Evolutionary conservation across 1,284 basidiomycete genomes (phyloP).

Genomic region (Fomitiporia mediterranea): DNA sequence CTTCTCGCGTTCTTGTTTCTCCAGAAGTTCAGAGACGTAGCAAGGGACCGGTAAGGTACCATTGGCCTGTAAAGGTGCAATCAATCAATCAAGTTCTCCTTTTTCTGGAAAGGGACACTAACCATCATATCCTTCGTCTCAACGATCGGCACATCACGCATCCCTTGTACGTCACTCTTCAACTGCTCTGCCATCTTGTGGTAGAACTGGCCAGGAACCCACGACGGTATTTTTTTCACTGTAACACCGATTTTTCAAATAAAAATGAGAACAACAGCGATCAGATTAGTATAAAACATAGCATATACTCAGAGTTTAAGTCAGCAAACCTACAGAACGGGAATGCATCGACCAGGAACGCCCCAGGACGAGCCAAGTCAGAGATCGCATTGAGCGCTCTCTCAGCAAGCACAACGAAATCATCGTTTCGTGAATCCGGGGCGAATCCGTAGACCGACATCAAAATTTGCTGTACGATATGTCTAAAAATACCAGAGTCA

Average conservation of each 20-base stretch:
- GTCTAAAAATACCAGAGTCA: not conserved
- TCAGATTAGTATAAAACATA: no score
- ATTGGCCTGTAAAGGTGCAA: not conserved
- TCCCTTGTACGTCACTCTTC: not conserved
- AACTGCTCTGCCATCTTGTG: constrained; percentile 11
- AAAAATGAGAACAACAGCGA: no score
- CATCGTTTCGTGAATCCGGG: not conserved
- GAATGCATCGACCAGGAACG: constrained; percentile 8
- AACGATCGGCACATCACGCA: constrained; percentile 5
- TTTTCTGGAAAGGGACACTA: not conserved
- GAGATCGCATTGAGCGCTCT: not conserved
- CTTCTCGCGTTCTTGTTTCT: not conserved
- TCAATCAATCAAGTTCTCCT: not conserved
- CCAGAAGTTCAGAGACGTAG: constrained; percentile 6
- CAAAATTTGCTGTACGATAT: constrained; percentile 3
- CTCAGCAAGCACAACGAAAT: constrained; percentile 5
- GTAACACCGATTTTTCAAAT: not conserved
- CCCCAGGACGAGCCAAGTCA: constrained; percentile 1
- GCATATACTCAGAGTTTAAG: no score
- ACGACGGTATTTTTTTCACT: constrained; percentile 20
- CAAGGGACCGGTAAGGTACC: constrained; percentile 3
- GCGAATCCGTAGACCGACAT: not conserved
- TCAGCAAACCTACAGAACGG: constrained; percentile 7
- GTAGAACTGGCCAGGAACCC: constrained; percentile 19
- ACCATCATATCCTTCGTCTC: constrained; percentile 7